Evolutionary conservation across 192 early-diverging fungal genomes (phyloP).

Genomic region (Linnemannia schmuckeri): DNA sequence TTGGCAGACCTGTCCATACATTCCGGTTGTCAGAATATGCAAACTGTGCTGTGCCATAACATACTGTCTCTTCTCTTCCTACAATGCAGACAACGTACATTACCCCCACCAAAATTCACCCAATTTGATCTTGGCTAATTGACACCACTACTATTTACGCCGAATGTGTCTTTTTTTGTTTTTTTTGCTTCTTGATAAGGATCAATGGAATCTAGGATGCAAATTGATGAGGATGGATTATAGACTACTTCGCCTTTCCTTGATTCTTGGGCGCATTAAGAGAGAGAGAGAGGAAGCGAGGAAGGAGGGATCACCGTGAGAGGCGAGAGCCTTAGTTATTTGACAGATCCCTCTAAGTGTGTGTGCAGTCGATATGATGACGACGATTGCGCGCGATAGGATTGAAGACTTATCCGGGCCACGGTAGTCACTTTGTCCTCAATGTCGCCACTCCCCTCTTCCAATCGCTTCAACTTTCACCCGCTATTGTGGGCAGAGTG

Average conservation of each 20-base stretch:
- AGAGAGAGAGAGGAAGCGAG: no score
- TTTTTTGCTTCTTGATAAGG: no score
- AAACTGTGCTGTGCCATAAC: no score
- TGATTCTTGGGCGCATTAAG: no score
- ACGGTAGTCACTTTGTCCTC: neutral
- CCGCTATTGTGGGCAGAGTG: neutral
- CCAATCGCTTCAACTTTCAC: neutral
- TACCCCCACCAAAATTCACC: no score
- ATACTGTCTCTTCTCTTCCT: no score
- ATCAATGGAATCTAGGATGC: no score
- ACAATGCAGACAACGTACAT: no score
- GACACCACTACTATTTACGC: no score
- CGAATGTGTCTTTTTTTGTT: no score
- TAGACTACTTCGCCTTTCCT: neutral
- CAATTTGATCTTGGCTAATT: no score
- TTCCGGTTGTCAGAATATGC: no score
- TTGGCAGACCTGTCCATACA: neutral
- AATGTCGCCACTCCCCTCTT: neutral
- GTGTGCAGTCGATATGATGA: neutral
- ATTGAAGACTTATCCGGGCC: neutral
- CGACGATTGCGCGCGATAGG: neutral
- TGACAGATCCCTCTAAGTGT: neutral
- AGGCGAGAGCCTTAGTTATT: neutral
- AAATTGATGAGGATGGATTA: neutral
- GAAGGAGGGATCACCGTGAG: neutral